Conservation (phyloP, 2,329 filamentous ascomycete species). For the Knufia petricola region DNA sequence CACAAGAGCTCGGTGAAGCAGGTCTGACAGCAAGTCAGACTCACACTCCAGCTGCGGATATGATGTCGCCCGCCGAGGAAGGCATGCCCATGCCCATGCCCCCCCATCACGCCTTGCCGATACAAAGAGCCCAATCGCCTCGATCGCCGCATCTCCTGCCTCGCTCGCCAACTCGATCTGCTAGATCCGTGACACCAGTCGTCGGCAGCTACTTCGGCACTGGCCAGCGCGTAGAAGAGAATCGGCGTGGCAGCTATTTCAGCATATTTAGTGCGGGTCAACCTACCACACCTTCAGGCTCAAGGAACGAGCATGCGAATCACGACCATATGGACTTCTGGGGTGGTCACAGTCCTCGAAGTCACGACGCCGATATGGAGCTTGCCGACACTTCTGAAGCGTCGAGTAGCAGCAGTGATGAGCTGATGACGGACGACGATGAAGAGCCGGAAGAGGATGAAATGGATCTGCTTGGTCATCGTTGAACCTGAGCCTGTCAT, state of each 20-base stretch:
- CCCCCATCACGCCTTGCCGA: slow-evolving; percentile 24
- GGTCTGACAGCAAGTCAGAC: slow-evolving; percentile 22
- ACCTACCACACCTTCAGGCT: slow-evolving; percentile 11
- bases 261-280: slow-evolving; percentile 8
- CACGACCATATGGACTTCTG: slow-evolving; percentile 52
- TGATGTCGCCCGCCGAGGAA: slow-evolving; percentile 12
- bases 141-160: slow-evolving; percentile 28
- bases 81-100: slow-evolving; percentile 17
- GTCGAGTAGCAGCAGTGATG: slow-evolving; percentile 12
- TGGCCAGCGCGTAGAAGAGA: slow-evolving; percentile 27
- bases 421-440: slow-evolving; percentile 16
- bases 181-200: slow-evolving; percentile 32
- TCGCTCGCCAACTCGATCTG: slow-evolving; percentile 26
- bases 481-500: not conserved
- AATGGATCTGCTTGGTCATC: slow-evolving; percentile 9
- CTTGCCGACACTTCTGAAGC: slow-evolving; percentile 22
- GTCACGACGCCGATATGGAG: slow-evolving; percentile 23
- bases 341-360: slow-evolving; percentile 37
- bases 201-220: slow-evolving; percentile 39
- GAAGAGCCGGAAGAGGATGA: slow-evolving; percentile 12
- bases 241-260: slow-evolving; percentile 16
- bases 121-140: slow-evolving; percentile 12
- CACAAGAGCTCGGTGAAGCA: slow-evolving; percentile 23
- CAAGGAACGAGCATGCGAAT: slow-evolving; percentile 26
- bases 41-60: slow-evolving; percentile 16